Percentiles rank a stretch among this genome's conserved stretches.
phyloP scores from a whole-genome alignment of 768 basidiomycete genomes.

The Mycena olivaceomarginata region DNA sequence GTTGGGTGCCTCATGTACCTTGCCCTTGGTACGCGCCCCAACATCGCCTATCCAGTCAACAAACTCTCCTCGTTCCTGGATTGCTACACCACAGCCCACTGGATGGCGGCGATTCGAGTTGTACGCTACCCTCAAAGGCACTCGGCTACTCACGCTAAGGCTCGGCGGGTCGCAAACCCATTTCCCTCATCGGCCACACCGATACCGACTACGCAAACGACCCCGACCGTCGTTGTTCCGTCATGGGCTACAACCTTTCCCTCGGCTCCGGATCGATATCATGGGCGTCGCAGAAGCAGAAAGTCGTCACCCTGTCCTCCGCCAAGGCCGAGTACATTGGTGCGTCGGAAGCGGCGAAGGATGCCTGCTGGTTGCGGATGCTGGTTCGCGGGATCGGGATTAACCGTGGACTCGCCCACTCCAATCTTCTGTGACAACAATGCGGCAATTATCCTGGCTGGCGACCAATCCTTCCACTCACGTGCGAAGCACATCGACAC shows the following conservation, averaged over 20 bases:
- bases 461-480: slow-evolving; percentile 48
- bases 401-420: slow-evolving; percentile 24
- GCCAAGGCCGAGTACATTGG: slow-evolving; percentile 59
- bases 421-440: slow-evolving; percentile 41
- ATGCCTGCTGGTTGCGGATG: slow-evolving; percentile 49
- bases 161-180: neutral
- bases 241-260: neutral
- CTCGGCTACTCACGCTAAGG: neutral
- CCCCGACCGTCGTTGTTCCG: neutral
- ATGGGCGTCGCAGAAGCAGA: slow-evolving; percentile 38
- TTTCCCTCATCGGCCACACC: neutral
- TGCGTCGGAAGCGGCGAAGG: slow-evolving; percentile 41
- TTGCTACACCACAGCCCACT: neutral
- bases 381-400: slow-evolving; percentile 39
- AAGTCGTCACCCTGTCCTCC: slow-evolving; percentile 54
- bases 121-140: neutral
- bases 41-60: neutral
- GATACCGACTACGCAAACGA: neutral
- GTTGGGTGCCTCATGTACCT: neutral
- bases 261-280: neutral
- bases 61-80: neutral
- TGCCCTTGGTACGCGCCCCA: neutral
- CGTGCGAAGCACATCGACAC: slow-evolving; percentile 57
- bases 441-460: slow-evolving; percentile 41
- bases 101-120: neutral